Evolutionary conservation across 345 rosid species (phyloP).

Genomic region (Brassica rapa): DNA sequence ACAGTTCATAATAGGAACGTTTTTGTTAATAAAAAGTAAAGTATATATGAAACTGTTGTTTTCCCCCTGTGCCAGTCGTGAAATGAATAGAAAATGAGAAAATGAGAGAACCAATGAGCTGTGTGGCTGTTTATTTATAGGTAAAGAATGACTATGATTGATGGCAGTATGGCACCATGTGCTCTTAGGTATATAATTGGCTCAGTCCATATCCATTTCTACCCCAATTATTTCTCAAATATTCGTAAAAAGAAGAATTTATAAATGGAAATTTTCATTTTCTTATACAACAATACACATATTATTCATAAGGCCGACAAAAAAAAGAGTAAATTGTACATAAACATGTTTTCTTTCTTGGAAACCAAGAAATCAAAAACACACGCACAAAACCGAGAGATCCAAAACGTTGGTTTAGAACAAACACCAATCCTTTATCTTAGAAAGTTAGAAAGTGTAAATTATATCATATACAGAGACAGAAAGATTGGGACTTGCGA

Average conservation of each 20-base stretch:
- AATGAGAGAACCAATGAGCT: constrained; percentile 17
- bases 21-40: not conserved
- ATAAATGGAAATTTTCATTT: not conserved
- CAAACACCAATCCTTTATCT: not conserved
- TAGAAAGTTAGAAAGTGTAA: no score
- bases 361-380: not conserved
- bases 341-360: not conserved
- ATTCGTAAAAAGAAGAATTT: not conserved
- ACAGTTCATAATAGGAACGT: constrained; percentile 11
- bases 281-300: not conserved
- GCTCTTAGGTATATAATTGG: constrained; percentile 5
- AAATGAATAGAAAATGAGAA: constrained; percentile 6
- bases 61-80: not conserved
- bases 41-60: not conserved
- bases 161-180: constrained; percentile 35
- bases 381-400: not conserved
- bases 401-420: not conserved
- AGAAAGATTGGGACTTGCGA: not conserved
- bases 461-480: not conserved
- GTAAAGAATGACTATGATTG: constrained; percentile 5
- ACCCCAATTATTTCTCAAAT: constrained; percentile 20
- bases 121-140: constrained; percentile 16
- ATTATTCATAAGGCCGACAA: not conserved
- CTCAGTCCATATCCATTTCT: not conserved
- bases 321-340: not conserved